Conservation (phyloP, 495 filamentous ascomycete genomes). For the Aspergillus heteromorphus region DNA sequence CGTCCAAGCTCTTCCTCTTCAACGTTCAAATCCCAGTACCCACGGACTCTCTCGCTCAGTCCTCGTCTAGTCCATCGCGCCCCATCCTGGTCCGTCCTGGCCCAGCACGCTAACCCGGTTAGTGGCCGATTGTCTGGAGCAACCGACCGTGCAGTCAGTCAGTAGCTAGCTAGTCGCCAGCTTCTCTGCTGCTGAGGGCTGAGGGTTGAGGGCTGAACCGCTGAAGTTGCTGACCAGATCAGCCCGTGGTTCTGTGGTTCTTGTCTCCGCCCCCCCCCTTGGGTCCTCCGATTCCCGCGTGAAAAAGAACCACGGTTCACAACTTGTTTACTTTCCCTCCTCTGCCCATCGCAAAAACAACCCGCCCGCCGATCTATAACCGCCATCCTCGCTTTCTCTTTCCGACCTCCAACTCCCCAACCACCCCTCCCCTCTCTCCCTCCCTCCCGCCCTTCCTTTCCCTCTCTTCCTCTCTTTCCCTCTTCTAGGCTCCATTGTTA, state of each 20-base stretch:
- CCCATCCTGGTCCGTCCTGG: constrained; percentile 9
- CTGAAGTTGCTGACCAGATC: neutral
- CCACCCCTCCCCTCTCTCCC: neutral
- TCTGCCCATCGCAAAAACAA: constrained; percentile 2
- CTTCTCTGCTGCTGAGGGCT: neutral
- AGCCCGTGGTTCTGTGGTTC: neutral
- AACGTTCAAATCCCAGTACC: neutral
- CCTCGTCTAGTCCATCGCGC: neutral
- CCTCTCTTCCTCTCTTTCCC: neutral
- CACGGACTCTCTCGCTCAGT: constrained; percentile 1
- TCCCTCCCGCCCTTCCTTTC: neutral
- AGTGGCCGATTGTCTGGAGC: constrained; percentile 29
- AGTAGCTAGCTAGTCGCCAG: too few species aligned
- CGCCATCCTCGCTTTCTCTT: neutral
- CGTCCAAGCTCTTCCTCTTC: neutral
- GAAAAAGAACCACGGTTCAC: constrained; percentile 39
- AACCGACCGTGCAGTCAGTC: constrained; percentile 17
- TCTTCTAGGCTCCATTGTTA: neutral
- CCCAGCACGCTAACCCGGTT: constrained; percentile 19
- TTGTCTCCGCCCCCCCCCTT: constrained; percentile 2
- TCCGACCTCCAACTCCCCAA: neutral
- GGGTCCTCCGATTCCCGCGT: constrained; percentile 12
- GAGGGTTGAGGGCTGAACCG: neutral
- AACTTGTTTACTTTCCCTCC: constrained; percentile 14
- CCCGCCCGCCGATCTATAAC: neutral